Percentiles rank a stretch among this genome's conserved stretches.
These are phyloP conservation scores for Bryoerythrophyllum caledonicum DNA, from an alignment of 225 moss, liverwort and hornwort genomes.

Conservation along the genomic window DNA sequence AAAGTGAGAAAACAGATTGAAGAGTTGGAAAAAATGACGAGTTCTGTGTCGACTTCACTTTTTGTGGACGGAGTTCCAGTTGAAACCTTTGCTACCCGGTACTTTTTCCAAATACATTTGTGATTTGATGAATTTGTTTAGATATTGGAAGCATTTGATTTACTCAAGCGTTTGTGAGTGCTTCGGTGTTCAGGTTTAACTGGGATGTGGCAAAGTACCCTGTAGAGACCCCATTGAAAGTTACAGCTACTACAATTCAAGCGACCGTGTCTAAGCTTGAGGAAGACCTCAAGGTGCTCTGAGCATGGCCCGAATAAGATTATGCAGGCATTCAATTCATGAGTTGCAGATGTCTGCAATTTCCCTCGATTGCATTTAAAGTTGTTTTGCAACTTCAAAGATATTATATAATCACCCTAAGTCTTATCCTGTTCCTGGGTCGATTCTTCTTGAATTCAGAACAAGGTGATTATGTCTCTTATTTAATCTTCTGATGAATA, in stretches of 20 bases:
- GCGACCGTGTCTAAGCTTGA: constrained; percentile 65
- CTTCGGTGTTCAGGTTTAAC: constrained; percentile 47
- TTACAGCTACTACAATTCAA: constrained; percentile 58
- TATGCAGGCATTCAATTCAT: not conserved
- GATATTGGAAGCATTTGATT: not conserved
- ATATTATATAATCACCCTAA: not conserved
- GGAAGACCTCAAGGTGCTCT: constrained; percentile 70
- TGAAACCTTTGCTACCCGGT: constrained; percentile 26
- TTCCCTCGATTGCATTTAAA: not conserved
- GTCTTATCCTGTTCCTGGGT: constrained; percentile 1
- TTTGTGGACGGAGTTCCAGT: constrained; percentile 54
- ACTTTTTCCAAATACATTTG: constrained; percentile 4
- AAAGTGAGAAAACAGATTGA: constrained; percentile 38
- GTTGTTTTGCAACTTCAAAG: not conserved
- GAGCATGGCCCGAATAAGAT: constrained; percentile 5
- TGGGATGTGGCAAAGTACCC: constrained; percentile 77
- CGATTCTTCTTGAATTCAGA: not conserved
- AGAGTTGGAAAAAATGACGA: constrained; percentile 52
- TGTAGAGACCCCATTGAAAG: constrained; percentile 58
- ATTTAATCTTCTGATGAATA: not conserved
- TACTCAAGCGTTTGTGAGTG: not conserved
- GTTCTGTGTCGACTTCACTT: constrained; percentile 43
- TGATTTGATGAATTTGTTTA: not conserved
- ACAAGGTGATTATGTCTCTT: not conserved
- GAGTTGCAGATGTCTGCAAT: not conserved